phyloP scores from a whole-genome alignment of 2,329 filamentous ascomycete genomes.

The Colletotrichum paranaense region DNA sequence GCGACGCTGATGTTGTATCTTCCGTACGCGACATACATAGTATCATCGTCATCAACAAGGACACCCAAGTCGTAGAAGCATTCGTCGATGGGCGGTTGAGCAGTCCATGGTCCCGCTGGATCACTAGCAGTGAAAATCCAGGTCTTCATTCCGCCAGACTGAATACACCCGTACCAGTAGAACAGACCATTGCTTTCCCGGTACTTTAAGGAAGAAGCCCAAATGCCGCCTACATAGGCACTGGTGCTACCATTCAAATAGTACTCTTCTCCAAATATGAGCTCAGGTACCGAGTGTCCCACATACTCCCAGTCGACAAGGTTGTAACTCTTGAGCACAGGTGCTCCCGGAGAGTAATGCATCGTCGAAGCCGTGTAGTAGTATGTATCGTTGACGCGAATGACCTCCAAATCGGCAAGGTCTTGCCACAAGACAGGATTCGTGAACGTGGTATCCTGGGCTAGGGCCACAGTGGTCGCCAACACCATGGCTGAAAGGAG shows the following conservation, averaged over 20 bases:
- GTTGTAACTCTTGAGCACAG: constrained; percentile 60
- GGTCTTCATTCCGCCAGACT: constrained; percentile 25
- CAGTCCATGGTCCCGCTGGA: constrained; percentile 27
- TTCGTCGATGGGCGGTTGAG: constrained; percentile 33
- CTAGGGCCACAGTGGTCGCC: neutral
- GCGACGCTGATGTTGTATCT: constrained; percentile 37
- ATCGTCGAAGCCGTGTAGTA: constrained; percentile 64
- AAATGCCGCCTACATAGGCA: constrained; percentile 64
- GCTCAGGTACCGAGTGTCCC: constrained; percentile 48
- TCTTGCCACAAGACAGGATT: constrained; percentile 64
- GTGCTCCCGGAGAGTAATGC: constrained; percentile 61
- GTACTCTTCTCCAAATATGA: constrained; percentile 57
- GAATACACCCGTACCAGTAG: constrained; percentile 38
- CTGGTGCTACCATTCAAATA: constrained; percentile 52
- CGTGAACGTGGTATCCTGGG: constrained; percentile 43
- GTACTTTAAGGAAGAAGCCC: constrained; percentile 58
- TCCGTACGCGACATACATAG: constrained; percentile 56
- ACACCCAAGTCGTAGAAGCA: constrained; percentile 31
- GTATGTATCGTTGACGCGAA: constrained; percentile 48
- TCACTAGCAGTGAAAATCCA: constrained; percentile 35
- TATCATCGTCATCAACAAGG: constrained; percentile 53
- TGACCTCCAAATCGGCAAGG: constrained; percentile 61
- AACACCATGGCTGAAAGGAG: neutral
- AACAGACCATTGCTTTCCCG: constrained; percentile 35
- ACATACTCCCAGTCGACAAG: constrained; percentile 57